phyloP scores from a whole-genome alignment of 2,329 filamentous ascomycete species.

The Colletotrichum abscissum region DNA sequence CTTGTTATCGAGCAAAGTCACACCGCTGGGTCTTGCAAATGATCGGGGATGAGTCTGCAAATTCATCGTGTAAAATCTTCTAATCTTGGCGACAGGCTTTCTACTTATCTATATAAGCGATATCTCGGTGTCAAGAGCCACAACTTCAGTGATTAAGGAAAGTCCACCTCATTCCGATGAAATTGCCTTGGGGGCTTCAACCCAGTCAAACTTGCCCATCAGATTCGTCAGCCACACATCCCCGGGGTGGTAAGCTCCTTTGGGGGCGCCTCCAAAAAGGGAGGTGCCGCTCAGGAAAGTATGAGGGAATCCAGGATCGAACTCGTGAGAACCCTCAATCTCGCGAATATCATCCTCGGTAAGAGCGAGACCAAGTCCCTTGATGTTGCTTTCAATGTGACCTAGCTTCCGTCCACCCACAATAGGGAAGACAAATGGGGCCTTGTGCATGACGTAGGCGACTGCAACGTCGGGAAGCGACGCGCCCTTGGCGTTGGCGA shows the following conservation, averaged over 20 bases:
- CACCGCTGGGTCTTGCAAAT: too few relatives aligned
- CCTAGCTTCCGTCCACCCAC: slow-evolving; percentile 70
- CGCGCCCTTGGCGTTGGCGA: slow-evolving; percentile 26
- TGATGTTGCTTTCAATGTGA: slow-evolving; percentile 71
- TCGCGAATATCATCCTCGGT: slow-evolving; percentile 63
- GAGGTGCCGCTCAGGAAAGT: neutral
- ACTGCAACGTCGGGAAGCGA: slow-evolving; percentile 51
- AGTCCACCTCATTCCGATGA: neutral
- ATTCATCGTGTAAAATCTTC: too few relatives aligned
- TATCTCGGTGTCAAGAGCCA: neutral
- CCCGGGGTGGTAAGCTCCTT: neutral
- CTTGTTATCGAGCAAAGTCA: too few relatives aligned
- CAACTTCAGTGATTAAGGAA: too few relatives aligned
- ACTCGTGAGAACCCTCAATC: slow-evolving; percentile 63
- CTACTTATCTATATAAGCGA: too few relatives aligned
- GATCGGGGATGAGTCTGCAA: too few relatives aligned
- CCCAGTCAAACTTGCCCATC: neutral
- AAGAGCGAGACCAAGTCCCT: slow-evolving; percentile 64
- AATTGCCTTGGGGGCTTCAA: neutral
- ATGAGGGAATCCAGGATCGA: slow-evolving; percentile 67
- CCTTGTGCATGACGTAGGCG: slow-evolving; percentile 70
- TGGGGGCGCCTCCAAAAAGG: neutral
- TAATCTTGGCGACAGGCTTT: too few relatives aligned
- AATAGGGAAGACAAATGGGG: slow-evolving; percentile 70
- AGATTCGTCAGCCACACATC: neutral